Base-by-base conservation (phyloP, 768 basidiomycete species). In the Rhodotorula sphaerocarpa region DNA sequence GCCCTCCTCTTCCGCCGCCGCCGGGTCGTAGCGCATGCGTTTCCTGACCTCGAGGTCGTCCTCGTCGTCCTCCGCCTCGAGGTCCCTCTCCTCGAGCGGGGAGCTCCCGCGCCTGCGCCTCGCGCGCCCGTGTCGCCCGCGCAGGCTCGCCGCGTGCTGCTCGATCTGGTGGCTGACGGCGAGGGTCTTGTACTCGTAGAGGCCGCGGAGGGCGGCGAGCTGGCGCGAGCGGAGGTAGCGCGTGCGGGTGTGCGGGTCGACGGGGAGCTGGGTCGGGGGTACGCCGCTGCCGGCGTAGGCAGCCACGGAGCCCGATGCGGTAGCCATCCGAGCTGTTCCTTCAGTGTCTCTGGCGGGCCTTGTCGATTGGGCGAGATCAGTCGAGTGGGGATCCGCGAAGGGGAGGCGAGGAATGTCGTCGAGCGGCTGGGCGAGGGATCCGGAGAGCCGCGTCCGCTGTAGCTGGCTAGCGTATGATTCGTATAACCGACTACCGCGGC, bases 121-220 rank as follows among this genome's bases (percentile, higher is more conserved):
- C 16, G 46, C 55, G 11, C 61, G 42, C 0, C 61, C 58, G 36
- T 50, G 53, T 9, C 61, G 34, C 4, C 66, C 61, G 16, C 61
- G 33, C 14, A 48, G 33, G 2, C 54, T 45, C 30, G 58, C 66
- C 18, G 43, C 57, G 28, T 42, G 52, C 23, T 59, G 57, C 23
- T 55, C 61, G 28, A 55, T 55, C 44, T 63, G 58, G 30, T 59
- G 51, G 1, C 61, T 51, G 50, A 59, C 54, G 20, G 55, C 28
- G 41, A 53, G 50, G 25, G 58, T 53, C 41, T 63, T 63, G 55
- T 59, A 45, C 39, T 62, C 61, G 61, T 57, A 67, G 5, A 63
- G 57, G 25, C 42, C 45, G 16, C 61, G 66, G 23, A 67, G 61
- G 6, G 61, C 43, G 31, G 54, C 39, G 55, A 67, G 66, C 30